Conservation (phyloP, 257 asterid species). For the Solanum paucissectum region DNA sequence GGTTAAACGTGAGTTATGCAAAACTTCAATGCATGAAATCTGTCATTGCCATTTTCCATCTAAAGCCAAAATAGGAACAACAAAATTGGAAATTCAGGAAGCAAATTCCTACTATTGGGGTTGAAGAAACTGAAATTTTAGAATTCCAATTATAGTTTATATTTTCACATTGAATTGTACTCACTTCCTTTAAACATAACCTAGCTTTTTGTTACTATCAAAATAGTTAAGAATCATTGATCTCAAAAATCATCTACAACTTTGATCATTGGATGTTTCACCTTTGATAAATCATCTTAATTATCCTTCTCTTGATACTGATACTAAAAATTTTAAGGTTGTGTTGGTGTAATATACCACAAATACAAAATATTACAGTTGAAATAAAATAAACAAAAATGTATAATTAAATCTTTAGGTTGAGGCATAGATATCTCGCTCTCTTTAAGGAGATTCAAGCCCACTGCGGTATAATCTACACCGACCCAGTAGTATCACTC, state of each 20-base stretch:
- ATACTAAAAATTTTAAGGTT: neutral
- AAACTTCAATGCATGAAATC: neutral
- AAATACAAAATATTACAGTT: too few relatives aligned
- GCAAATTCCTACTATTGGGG: neutral
- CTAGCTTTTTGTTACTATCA: neutral
- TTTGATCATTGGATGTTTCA: neutral
- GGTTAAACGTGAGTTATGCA: neutral
- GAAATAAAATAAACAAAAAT: too few relatives aligned
- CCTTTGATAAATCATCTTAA: neutral
- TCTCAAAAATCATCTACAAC: neutral
- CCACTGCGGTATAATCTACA: too few relatives aligned
- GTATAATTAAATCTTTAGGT: too few relatives aligned
- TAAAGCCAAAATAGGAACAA: neutral
- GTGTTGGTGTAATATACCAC: neutral
- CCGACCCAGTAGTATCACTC: too few relatives aligned
- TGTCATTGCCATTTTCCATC: neutral
- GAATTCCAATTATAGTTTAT: too few relatives aligned
- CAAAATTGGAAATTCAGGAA: neutral
- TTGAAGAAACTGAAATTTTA: too few relatives aligned
- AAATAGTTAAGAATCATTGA: neutral
- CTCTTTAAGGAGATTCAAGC: too few relatives aligned
- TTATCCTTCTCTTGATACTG: neutral
- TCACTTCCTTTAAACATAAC: neutral
- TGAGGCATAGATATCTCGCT: too few relatives aligned
- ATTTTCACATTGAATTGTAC: neutral